Percentiles rank a stretch among this genome's conserved stretches.
These are phyloP conservation scores for Circinella minor DNA, from an alignment of 371 early-diverging fungal genomes.

Conservation along the genomic window DNA sequence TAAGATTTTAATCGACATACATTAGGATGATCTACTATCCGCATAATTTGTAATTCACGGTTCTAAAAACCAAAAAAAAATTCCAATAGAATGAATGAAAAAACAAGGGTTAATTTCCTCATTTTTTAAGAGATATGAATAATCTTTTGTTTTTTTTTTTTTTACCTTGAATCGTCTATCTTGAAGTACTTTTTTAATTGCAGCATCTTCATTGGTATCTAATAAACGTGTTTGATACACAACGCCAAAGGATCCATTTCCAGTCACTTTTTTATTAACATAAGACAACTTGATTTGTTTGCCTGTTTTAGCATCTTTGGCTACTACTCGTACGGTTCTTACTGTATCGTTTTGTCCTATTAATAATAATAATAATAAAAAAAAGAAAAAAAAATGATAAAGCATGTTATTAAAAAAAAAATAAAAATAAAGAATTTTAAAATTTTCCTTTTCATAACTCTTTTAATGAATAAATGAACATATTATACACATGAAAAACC, in stretches of 20 bases:
- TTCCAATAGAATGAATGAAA: too few relatives aligned
- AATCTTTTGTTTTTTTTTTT: too few relatives aligned
- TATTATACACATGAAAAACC: too few relatives aligned
- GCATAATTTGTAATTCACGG: slow-evolving; percentile 96
- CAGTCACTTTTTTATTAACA: slow-evolving; percentile 87
- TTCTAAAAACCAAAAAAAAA: slow-evolving; percentile 59
- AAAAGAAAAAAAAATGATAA: too few relatives aligned
- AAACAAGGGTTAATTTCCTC: background rate
- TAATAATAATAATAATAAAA: too few relatives aligned
- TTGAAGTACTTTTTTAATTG: slow-evolving; percentile 96
- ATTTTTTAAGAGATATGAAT: too few relatives aligned
- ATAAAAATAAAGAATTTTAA: too few relatives aligned
- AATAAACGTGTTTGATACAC: slow-evolving; percentile 92
- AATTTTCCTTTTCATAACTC: too few relatives aligned
- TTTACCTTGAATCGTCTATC: slow-evolving; percentile 96
- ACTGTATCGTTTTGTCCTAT: slow-evolving; percentile 9
- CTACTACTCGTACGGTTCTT: slow-evolving; percentile 49
- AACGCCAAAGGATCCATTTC: slow-evolving; percentile 96
- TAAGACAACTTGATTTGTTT: slow-evolving; percentile 86
- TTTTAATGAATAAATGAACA: too few relatives aligned
- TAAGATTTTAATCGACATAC: slow-evolving; percentile 85
- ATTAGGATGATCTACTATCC: slow-evolving; percentile 87
- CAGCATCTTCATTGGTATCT: slow-evolving; percentile 77
- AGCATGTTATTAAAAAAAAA: too few relatives aligned
- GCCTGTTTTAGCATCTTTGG: slow-evolving; percentile 86